Conservation (phyloP, 495 filamentous ascomycete species). For the Lentithecium fluviatile region DNA sequence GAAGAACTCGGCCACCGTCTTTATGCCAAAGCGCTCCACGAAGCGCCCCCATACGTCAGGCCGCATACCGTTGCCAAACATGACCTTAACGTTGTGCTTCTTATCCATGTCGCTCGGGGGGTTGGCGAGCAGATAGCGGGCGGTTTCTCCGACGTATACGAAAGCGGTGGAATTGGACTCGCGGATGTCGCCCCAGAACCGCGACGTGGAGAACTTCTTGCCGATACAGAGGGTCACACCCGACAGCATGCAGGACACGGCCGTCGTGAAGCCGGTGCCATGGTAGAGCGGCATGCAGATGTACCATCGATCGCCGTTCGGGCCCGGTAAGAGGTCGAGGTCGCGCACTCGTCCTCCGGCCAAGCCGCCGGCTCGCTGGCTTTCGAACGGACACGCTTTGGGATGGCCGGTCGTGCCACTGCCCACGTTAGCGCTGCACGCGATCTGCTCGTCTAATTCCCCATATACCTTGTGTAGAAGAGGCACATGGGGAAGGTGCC, state of each 20-base stretch:
- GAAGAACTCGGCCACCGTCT: conserved; percentile 44
- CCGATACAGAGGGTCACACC: conserved; percentile 67
- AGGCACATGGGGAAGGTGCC: conserved; percentile 56
- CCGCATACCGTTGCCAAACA: conserved; percentile 75
- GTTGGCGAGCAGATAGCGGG: conserved; percentile 70
- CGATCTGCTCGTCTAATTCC: neutral
- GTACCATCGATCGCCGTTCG: conserved; percentile 64
- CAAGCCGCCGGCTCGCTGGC: conserved; percentile 39
- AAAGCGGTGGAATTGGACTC: conserved; percentile 68
- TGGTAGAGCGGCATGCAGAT: conserved; percentile 82
- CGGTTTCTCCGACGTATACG: conserved; percentile 81
- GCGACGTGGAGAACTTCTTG: conserved; percentile 65
- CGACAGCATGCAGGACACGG: conserved; percentile 54
- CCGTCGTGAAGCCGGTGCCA: conserved; percentile 63
- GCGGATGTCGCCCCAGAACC: conserved; percentile 74
- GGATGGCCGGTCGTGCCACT: conserved; percentile 67
- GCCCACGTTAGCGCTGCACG: conserved; percentile 10
- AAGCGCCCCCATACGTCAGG: conserved; percentile 76
- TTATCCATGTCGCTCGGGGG: conserved; percentile 63
- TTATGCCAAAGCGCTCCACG: conserved; percentile 49
- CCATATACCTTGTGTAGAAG: conserved; percentile 61
- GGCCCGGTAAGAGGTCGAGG: conserved; percentile 42
- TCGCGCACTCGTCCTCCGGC: conserved; percentile 36
- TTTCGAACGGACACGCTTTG: conserved; percentile 60
- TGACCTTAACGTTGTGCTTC: conserved; percentile 62